These are phyloP conservation scores for Gyromitra esculenta DNA, from an alignment of 2,329 filamentous ascomycete genomes.

Conservation along the genomic window DNA sequence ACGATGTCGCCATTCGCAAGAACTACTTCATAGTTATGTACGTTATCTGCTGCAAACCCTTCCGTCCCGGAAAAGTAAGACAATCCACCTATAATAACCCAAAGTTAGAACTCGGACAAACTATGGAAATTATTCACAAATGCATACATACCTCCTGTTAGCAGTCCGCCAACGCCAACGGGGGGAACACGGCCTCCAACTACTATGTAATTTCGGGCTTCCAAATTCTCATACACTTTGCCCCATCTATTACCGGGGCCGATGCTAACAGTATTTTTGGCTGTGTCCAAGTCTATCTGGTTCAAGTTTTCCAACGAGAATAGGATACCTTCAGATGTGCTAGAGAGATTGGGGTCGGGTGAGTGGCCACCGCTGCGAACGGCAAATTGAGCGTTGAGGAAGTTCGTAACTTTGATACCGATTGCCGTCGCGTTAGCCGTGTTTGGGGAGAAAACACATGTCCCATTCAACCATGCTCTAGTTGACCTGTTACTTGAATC, in stretches of 20 bases:
- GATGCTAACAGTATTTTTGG: constrained; percentile 61
- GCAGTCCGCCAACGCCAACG: constrained; percentile 63
- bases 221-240: constrained; percentile 62
- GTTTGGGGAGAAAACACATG: constrained; percentile 44
- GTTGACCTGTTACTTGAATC: constrained; percentile 36
- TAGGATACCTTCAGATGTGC: constrained; percentile 64
- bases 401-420: constrained; percentile 40
- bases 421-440: constrained; percentile 33
- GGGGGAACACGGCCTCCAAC: constrained; percentile 63
- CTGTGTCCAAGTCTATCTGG: constrained; percentile 59
- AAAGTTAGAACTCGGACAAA: neutral
- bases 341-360: constrained; percentile 67
- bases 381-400: constrained; percentile 62
- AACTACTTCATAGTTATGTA: constrained; percentile 66
- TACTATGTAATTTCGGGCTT: constrained; percentile 61
- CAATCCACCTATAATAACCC: constrained; percentile 61
- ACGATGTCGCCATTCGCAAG: constrained; percentile 65
- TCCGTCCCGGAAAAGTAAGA: constrained; percentile 64
- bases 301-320: constrained; percentile 65
- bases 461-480: constrained; percentile 46
- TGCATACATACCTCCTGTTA: constrained; percentile 60
- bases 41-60: constrained; percentile 66
- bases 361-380: constrained; percentile 69
- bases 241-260: constrained; percentile 64
- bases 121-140: neutral